Percentiles rank a stretch among this genome's conserved stretches.
Evolutionary conservation across 2,329 filamentous ascomycete genomes (phyloP).

Genomic region (Passalora sequoiae): DNA sequence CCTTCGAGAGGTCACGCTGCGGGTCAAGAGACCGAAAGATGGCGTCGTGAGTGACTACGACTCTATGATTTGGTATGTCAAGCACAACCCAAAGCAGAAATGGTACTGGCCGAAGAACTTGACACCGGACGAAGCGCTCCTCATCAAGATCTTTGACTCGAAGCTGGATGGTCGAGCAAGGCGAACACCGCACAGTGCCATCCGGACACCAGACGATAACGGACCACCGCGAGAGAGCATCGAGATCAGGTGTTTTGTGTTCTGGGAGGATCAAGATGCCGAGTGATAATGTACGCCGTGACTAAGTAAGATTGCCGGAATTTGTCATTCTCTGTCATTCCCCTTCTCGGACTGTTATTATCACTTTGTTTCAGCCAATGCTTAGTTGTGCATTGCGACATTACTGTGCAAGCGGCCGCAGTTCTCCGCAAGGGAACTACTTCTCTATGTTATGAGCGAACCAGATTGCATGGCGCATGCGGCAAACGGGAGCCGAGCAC

Average conservation of each 20-base stretch:
- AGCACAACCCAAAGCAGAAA: constrained; percentile 9
- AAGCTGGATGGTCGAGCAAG: constrained; percentile 5
- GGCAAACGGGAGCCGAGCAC: no score
- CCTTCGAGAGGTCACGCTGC: neutral
- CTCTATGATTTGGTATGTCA: constrained; percentile 6
- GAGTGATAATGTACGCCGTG: no score
- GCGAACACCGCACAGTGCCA: constrained; percentile 7
- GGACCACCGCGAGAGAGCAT: constrained; percentile 17
- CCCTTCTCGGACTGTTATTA: no score
- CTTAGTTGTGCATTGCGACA: no score
- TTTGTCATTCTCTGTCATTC: no score
- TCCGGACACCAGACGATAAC: constrained; percentile 8
- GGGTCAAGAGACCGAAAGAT: neutral
- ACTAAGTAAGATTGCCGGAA: no score
- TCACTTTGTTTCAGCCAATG: no score
- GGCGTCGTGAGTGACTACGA: neutral
- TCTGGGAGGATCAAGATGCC: constrained; percentile 15
- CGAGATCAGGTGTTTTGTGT: constrained; percentile 17
- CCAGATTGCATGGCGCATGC: no score
- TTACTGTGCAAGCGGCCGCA: no score
- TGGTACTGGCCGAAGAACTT: neutral
- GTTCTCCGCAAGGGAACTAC: no score
- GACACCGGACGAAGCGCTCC: neutral
- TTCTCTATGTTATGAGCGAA: no score
- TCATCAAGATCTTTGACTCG: constrained; percentile 6